phyloP scores from a whole-genome alignment of 805 yeast species.

The Ogataea henricii region DNA sequence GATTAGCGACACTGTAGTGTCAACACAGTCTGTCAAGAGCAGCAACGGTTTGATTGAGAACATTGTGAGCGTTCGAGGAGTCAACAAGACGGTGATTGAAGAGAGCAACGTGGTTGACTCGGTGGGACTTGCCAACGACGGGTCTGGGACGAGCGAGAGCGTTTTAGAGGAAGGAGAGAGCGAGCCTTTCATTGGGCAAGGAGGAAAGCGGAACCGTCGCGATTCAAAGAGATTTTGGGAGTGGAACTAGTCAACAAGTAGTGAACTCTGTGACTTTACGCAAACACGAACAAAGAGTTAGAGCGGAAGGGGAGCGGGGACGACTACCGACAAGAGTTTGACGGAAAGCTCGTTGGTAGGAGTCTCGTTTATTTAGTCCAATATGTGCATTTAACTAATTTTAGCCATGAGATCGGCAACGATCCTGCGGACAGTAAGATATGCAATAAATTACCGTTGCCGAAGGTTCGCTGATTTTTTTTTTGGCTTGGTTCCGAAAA shows the following conservation, averaged over 20 bases:
- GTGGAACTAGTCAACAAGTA: conserved; percentile 19
- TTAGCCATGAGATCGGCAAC: too few species aligned
- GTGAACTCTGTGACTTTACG: not conserved
- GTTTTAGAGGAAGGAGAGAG: conserved; percentile 8
- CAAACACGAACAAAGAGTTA: not conserved
- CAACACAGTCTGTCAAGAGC: conserved; percentile 19
- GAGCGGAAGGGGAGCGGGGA: too few species aligned
- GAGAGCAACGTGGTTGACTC: conserved; percentile 47
- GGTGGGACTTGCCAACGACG: conserved; percentile 1
- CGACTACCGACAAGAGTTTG: too few species aligned
- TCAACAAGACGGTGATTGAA: conserved; percentile 82
- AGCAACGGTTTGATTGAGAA: conserved; percentile 77
- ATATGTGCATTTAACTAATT: too few species aligned
- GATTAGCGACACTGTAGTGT: conserved; percentile 10
- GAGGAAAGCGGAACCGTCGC: conserved; percentile 3
- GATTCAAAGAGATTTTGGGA: conserved; percentile 31
- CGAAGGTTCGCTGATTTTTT: not conserved
- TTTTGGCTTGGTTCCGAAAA: not conserved
- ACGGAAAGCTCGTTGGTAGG: too few species aligned
- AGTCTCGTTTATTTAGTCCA: too few species aligned
- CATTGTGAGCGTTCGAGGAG: conserved; percentile 81
- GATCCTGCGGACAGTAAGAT: too few species aligned
- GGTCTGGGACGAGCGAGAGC: not conserved
- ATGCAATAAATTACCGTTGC: too few species aligned
- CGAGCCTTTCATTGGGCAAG: conserved; percentile 9